These are phyloP conservation scores for Fusarium redolens DNA, from an alignment of 2,329 filamentous ascomycete species.

Conservation along the genomic window DNA sequence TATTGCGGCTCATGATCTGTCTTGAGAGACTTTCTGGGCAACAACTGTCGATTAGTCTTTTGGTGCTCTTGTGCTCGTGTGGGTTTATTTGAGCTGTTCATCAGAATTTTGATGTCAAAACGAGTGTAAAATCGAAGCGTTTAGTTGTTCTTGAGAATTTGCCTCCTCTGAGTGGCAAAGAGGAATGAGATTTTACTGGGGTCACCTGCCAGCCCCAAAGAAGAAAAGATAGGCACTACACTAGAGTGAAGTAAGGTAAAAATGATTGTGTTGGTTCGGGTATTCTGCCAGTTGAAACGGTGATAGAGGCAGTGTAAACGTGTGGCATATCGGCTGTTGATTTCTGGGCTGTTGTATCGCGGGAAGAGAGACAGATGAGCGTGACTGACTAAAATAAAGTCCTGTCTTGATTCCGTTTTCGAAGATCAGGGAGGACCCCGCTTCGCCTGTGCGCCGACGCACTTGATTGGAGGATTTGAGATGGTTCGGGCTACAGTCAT, in stretches of 20 bases:
- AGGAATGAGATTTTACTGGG: not conserved
- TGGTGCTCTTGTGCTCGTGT: constrained; percentile 19
- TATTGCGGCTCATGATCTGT: not conserved
- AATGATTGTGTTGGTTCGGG: not conserved
- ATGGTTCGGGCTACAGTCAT: not conserved
- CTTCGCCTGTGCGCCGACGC: not conserved
- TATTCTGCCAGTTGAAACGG: not conserved
- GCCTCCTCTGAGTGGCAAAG: not conserved
- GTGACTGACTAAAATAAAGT: not conserved
- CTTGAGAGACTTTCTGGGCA: not conserved
- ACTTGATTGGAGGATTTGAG: not conserved
- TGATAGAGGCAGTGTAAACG: not conserved
- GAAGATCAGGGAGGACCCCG: not conserved
- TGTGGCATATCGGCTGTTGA: not conserved
- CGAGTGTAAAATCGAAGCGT: not conserved
- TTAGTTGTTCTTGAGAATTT: not conserved
- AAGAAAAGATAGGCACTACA: not conserved
- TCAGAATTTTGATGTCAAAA: not conserved
- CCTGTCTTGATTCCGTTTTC: not conserved
- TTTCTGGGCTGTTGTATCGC: not conserved
- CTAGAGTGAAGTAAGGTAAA: not conserved
- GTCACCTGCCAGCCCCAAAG: not conserved
- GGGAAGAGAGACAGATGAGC: not conserved
- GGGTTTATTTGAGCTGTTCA: constrained; percentile 3
- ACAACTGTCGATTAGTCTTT: constrained; percentile 14